phyloP scores from a whole-genome alignment of 305 asterid species.

The Fraxinus platypoda region DNA sequence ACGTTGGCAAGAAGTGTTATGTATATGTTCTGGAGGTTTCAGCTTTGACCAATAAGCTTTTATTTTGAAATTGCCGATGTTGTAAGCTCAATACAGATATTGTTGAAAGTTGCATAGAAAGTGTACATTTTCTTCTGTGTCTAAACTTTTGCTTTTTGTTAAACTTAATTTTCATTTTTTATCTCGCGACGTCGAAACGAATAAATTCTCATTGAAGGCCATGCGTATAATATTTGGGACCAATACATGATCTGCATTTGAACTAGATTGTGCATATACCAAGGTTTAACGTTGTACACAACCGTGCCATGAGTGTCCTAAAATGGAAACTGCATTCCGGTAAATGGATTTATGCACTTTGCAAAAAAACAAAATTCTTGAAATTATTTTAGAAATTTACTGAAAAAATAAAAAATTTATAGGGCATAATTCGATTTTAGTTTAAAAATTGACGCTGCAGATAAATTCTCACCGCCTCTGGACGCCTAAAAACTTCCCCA shows the following conservation, averaged over 20 bases:
- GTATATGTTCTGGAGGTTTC: constrained; percentile 9
- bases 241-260: too few relatives aligned
- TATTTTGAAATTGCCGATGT: not conserved
- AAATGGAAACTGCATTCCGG: not conserved
- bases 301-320: not conserved
- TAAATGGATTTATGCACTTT: not conserved
- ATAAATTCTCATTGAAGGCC: not conserved
- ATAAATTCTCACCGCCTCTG: not conserved
- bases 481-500: not conserved
- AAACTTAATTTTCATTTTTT: not conserved
- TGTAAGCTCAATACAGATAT: not conserved
- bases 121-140: not conserved
- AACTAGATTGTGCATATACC: too few relatives aligned
- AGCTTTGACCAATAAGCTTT: constrained; percentile 1
- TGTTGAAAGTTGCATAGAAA: not conserved
- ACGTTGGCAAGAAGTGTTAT: constrained; percentile 18
- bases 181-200: not conserved
- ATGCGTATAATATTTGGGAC: not conserved
- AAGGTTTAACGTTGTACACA: not conserved
- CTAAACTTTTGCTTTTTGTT: not conserved
- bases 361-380: not conserved
- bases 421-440: not conserved
- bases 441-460: not conserved
- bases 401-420: too few relatives aligned
- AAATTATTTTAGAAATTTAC: not conserved